A percentile compares a stretch with the other conserved stretches of the same genome.
phyloP scores from a whole-genome alignment of 345 rosid species.

The Syzygium aqueum region DNA sequence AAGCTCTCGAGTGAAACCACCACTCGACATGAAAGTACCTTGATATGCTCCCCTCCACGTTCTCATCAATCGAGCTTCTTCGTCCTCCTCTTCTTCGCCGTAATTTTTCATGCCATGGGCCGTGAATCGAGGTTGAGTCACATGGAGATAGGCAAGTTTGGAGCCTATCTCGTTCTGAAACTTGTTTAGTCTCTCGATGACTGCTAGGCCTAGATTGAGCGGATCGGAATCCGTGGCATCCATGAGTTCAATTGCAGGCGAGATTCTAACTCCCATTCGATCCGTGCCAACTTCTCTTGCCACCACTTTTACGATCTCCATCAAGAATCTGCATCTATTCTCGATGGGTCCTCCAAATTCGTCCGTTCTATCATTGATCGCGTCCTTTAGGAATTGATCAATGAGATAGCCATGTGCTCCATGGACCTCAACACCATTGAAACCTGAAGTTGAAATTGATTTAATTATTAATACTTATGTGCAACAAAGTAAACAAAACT shows the following conservation, averaged over 20 bases:
- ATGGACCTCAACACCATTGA: slow-evolving; percentile 83
- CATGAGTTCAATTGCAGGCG: slow-evolving; percentile 77
- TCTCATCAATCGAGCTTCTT: slow-evolving; percentile 24
- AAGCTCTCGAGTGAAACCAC: slow-evolving; percentile 63
- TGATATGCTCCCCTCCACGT: slow-evolving; percentile 39
- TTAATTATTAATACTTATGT: not conserved
- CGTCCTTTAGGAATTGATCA: slow-evolving; percentile 79
- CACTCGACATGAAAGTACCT: slow-evolving; percentile 72
- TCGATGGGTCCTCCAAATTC: slow-evolving; percentile 66
- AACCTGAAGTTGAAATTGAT: slow-evolving; percentile 27
- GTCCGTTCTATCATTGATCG: slow-evolving; percentile 67
- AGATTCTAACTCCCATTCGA: slow-evolving; percentile 57
- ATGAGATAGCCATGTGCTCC: slow-evolving; percentile 87
- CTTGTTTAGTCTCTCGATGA: slow-evolving; percentile 50
- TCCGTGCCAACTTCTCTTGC: slow-evolving; percentile 43
- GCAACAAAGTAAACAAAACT: not conserved
- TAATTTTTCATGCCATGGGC: slow-evolving; percentile 53
- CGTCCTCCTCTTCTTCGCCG: slow-evolving; percentile 18
- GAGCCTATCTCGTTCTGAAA: slow-evolving; percentile 37
- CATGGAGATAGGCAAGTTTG: slow-evolving; percentile 66
- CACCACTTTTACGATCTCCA: slow-evolving; percentile 50
- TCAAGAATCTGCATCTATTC: slow-evolving; percentile 62
- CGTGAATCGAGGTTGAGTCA: slow-evolving; percentile 73
- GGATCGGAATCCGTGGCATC: slow-evolving; percentile 82
- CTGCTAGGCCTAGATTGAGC: slow-evolving; percentile 51